Conservation (phyloP, 2,329 filamentous ascomycete species). For the Fusarium neocosmosporiellum region DNA sequence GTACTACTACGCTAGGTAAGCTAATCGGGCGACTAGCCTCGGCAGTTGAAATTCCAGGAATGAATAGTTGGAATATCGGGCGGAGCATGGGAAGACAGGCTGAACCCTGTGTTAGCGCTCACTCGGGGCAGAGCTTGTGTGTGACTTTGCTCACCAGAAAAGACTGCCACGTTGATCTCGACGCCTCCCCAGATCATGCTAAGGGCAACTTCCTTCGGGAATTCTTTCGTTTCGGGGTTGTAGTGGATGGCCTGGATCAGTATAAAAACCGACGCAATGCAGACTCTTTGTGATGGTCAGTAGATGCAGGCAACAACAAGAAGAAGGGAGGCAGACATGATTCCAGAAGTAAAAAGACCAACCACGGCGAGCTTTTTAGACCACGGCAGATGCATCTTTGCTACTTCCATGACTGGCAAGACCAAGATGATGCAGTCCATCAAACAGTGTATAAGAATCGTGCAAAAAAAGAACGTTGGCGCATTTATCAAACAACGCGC, state of each 20-base stretch:
- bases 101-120: neutral
- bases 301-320: neutral
- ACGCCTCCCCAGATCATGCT: slow-evolving; percentile 42
- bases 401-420: slow-evolving; percentile 44
- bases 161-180: slow-evolving; percentile 41
- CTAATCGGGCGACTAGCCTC: neutral
- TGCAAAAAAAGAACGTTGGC: slow-evolving; percentile 47
- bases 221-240: slow-evolving; percentile 24
- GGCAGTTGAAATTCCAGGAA: neutral
- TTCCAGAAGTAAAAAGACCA: slow-evolving; percentile 43
- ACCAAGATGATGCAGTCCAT: slow-evolving; percentile 47
- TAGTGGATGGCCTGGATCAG: slow-evolving; percentile 33
- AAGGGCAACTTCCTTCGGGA: slow-evolving; percentile 36
- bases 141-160: slow-evolving; percentile 32
- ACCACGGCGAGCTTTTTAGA: slow-evolving; percentile 41
- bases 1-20: neutral
- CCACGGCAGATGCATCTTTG: slow-evolving; percentile 37
- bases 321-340: slow-evolving; percentile 29
- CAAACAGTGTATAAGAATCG: slow-evolving; percentile 44
- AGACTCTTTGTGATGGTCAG: slow-evolving; percentile 33
- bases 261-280: slow-evolving; percentile 39
- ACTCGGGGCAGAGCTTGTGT: too few relatives aligned
- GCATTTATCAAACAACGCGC: slow-evolving; percentile 45
- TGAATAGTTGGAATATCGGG: neutral
- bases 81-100: neutral